Percentiles rank a stretch among this genome's conserved stretches.
phyloP scores from a whole-genome alignment of 2,329 filamentous ascomycete genomes.

The Nakataea oryzae region DNA sequence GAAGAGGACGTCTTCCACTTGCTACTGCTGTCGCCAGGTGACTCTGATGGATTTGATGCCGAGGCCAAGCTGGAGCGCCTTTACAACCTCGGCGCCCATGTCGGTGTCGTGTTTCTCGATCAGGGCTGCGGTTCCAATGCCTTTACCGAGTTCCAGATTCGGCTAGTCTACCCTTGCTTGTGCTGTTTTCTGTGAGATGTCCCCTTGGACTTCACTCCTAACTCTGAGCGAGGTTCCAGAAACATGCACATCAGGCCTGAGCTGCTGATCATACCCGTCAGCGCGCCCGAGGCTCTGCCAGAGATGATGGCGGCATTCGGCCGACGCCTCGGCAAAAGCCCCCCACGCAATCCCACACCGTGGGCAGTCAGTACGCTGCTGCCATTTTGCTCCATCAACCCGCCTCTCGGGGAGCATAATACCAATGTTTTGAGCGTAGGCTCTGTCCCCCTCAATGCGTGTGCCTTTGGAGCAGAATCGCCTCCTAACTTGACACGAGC shows the following conservation, averaged over 20 bases:
- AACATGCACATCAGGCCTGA: constrained; percentile 6
- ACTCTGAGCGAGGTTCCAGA: background rate
- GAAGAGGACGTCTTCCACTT: constrained; percentile 20
- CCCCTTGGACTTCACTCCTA: background rate
- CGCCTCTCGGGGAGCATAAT: background rate
- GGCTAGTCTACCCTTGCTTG: constrained; percentile 16
- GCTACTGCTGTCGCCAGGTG: constrained; percentile 27
- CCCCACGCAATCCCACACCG: background rate
- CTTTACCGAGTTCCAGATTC: constrained; percentile 32
- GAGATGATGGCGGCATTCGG: constrained; percentile 26
- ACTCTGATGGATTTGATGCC: constrained; percentile 20
- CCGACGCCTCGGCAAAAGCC: background rate
- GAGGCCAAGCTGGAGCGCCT: constrained; percentile 28
- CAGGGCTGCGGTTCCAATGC: constrained; percentile 12
- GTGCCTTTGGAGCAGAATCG: background rate
- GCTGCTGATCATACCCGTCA: constrained; percentile 32
- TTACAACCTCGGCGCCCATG: constrained; percentile 22
- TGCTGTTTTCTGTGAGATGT: too few species aligned
- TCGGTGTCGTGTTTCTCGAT: constrained; percentile 32
- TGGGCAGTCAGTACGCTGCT: background rate
- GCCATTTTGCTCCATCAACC: constrained; percentile 1
- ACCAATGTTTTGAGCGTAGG: background rate
- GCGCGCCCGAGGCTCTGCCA: constrained; percentile 22
- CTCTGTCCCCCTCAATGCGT: background rate
- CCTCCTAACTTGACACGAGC: background rate